phyloP scores from a whole-genome alignment of 805 yeast genomes.

The Suhomyces xylopsoci region DNA sequence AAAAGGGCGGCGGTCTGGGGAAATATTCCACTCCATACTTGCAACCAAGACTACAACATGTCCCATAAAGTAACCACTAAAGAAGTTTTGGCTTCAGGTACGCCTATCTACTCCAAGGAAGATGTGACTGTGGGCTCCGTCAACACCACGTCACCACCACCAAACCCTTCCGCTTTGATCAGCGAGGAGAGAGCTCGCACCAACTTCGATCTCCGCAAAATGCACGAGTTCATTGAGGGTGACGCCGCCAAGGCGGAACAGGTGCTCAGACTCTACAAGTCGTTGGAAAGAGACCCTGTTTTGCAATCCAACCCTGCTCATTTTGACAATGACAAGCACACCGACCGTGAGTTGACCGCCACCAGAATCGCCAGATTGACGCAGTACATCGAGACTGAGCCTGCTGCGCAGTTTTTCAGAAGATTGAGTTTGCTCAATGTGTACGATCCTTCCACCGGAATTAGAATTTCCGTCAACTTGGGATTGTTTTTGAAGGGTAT shows the following conservation, averaged over 20 bases:
- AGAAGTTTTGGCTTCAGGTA: not conserved
- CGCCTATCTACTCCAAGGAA: not conserved
- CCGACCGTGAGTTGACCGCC: conserved; percentile 61
- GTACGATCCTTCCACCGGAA: conserved; percentile 75
- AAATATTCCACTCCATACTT: not conserved
- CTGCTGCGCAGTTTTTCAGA: conserved; percentile 49
- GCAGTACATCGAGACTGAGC: conserved; percentile 53
- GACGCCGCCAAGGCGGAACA: conserved; percentile 43
- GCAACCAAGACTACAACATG: not conserved
- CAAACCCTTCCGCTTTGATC: conserved; percentile 33
- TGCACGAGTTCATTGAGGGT: conserved; percentile 59
- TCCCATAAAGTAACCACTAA: not conserved
- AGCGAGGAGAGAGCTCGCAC: conserved; percentile 46
- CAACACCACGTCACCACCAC: conserved; percentile 15
- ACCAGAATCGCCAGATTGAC: conserved; percentile 59
- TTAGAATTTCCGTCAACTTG: conserved; percentile 83
- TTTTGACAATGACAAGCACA: conserved; percentile 55
- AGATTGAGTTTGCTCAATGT: conserved; percentile 58
- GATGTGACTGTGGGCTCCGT: not conserved
- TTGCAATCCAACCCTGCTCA: conserved; percentile 50
- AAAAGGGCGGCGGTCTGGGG: not conserved
- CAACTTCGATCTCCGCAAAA: conserved; percentile 27
- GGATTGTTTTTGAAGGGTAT: conserved; percentile 81
- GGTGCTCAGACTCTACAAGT: conserved; percentile 33
- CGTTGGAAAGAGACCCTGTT: conserved; percentile 63